Percentiles rank a stretch among this genome's conserved stretches.
These are phyloP conservation scores for Blastobotrys raffinosifermentans DNA, from an alignment of 1,139 yeast species.

Conservation along the genomic window DNA sequence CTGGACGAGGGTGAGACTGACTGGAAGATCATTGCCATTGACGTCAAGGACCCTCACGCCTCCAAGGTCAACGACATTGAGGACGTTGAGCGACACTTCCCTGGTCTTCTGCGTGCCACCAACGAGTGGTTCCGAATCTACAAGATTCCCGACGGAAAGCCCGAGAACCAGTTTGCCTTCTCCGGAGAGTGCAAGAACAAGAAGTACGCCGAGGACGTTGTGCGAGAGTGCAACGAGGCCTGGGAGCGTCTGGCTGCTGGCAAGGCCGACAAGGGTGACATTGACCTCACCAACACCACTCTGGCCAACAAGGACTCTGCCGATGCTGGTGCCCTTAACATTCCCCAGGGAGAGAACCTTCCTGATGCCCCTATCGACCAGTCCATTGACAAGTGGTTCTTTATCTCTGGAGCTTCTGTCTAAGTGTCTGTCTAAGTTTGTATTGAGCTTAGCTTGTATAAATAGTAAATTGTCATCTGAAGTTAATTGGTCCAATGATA, in stretches of 20 bases:
- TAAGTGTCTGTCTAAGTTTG: conserved; percentile 25
- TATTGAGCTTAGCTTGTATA: neutral
- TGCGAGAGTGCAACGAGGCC: conserved; percentile 65
- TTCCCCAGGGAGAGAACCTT: conserved; percentile 52
- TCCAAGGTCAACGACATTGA: conserved; percentile 65
- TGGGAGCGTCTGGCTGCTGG: conserved; percentile 63
- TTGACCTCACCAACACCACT: conserved; percentile 66
- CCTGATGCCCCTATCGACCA: conserved; percentile 94
- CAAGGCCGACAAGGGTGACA: conserved; percentile 40
- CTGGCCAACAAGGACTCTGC: conserved; percentile 42
- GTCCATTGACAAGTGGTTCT: conserved; percentile 98
- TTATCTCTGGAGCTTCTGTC: conserved; percentile 81
- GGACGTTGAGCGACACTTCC: conserved; percentile 78
- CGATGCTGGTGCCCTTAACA: conserved; percentile 39
- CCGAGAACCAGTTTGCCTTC: conserved; percentile 81
- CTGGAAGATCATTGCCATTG: conserved; percentile 91
- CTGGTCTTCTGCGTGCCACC: conserved; percentile 79
- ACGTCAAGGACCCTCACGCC: conserved; percentile 76
- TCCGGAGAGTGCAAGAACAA: conserved; percentile 74
- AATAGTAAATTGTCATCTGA: too few relatives aligned
- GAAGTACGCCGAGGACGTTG: conserved; percentile 65
- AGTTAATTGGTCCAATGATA: too few relatives aligned
- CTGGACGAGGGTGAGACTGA: conserved; percentile 97
- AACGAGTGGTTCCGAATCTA: conserved; percentile 93
- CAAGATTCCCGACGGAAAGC: conserved; percentile 93